Percentiles rank a stretch among this genome's conserved stretches.
Evolutionary conservation across 306 rosid genomes (phyloP).

Genomic region (Sphenostylis stenocarpa): DNA sequence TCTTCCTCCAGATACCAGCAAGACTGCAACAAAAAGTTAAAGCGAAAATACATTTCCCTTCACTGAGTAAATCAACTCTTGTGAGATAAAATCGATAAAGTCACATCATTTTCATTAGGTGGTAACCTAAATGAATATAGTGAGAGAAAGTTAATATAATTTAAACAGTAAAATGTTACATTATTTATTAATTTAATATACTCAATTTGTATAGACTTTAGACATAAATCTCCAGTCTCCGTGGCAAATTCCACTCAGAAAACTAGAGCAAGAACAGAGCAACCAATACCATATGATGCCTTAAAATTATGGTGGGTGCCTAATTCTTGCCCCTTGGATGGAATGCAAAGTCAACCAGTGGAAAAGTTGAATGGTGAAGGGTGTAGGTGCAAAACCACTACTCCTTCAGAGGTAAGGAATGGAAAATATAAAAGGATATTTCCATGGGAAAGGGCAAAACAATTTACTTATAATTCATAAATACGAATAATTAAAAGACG

Average conservation of each 20-base stretch:
- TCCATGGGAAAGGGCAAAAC: background rate
- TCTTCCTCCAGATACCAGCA: background rate
- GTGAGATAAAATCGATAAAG: background rate
- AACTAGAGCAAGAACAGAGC: background rate
- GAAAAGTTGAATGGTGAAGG: background rate
- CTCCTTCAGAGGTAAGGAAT: slow-evolving; percentile 9
- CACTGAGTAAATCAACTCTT: background rate
- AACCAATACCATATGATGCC: slow-evolving; percentile 15
- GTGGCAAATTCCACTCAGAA: background rate
- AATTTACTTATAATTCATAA: slow-evolving; percentile 1
- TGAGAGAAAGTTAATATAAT: background rate
- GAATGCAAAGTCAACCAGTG: slow-evolving; percentile 12
- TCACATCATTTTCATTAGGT: background rate
- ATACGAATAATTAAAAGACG: slow-evolving; percentile 1
- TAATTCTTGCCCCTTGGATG: background rate
- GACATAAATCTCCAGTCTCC: background rate
- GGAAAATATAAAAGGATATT: slow-evolving; percentile 21
- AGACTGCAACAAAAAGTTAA: background rate
- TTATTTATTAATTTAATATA: background rate
- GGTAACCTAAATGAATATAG: background rate
- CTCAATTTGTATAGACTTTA: background rate
- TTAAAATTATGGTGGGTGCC: background rate
- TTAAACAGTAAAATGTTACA: background rate
- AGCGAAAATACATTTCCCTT: background rate
- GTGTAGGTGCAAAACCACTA: background rate